Conservation (phyloP, 768 basidiomycete species). For the Mycena vitilis region DNA sequence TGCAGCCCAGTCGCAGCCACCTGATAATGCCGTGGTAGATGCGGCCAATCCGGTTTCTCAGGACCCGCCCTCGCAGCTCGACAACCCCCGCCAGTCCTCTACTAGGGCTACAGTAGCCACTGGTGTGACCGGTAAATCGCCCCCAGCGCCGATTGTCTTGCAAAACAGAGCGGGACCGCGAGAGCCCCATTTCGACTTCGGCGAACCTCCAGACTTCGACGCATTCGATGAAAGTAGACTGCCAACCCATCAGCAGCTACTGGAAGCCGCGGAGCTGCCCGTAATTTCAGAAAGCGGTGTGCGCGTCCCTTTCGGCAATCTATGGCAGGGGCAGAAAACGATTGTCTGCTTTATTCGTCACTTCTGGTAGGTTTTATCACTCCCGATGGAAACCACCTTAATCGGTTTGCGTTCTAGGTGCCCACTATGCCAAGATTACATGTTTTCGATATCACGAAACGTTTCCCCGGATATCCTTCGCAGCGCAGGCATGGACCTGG, state of each 20-base stretch:
- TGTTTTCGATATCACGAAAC: conserved; percentile 66
- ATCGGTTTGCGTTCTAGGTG: conserved; percentile 45
- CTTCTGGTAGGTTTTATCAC: conserved; percentile 54
- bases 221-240: conserved; percentile 25
- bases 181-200: conserved; percentile 34
- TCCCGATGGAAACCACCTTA: not conserved
- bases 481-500: conserved; percentile 61
- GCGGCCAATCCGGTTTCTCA: not conserved
- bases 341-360: conserved; percentile 78
- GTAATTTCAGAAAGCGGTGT: conserved; percentile 68
- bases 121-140: conserved; percentile 16
- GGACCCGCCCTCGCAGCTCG: not conserved
- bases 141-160: not conserved
- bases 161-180: conserved; percentile 4
- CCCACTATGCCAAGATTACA: conserved; percentile 76
- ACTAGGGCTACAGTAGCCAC: not conserved
- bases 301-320: conserved; percentile 63
- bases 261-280: conserved; percentile 55
- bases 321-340: conserved; percentile 61
- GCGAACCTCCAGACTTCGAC: conserved; percentile 25
- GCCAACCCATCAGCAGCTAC: conserved; percentile 31
- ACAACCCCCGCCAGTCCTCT: not conserved
- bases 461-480: conserved; percentile 61
- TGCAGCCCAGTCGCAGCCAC: not conserved
- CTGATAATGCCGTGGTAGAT: not conserved